A percentile compares a stretch with the other conserved stretches of the same genome.
phyloP scores from a whole-genome alignment of 2,329 filamentous ascomycete genomes.

The Monascus ruber region DNA sequence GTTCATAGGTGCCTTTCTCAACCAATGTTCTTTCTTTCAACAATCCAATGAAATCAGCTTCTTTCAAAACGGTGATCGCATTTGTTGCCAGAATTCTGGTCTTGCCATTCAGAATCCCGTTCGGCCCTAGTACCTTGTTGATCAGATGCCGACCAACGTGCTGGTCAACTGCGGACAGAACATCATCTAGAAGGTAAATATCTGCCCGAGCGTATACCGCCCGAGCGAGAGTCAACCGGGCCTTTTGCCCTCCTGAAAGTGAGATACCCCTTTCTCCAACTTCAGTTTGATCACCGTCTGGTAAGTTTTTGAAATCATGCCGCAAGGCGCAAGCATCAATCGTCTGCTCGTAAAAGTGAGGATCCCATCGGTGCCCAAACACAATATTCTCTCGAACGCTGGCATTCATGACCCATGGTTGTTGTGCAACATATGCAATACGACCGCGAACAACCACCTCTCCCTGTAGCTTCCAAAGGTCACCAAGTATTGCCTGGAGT shows the following conservation, averaged over 20 bases:
- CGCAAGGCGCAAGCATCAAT: conserved; percentile 80
- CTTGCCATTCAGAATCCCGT: conserved; percentile 71
- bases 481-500: conserved; percentile 75
- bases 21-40: conserved; percentile 71
- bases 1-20: conserved; percentile 81
- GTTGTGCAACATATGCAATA: conserved; percentile 84
- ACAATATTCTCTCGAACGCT: conserved; percentile 95
- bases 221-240: conserved; percentile 78
- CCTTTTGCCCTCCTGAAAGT: conserved; percentile 90
- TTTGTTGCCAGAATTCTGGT: conserved; percentile 92
- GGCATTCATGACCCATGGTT: conserved; percentile 95
- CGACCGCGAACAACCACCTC: conserved; percentile 71
- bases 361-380: conserved; percentile 89
- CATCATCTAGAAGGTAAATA: conserved; percentile 87
- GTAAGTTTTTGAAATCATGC: conserved; percentile 84
- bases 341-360: conserved; percentile 86
- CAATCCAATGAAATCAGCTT: conserved; percentile 80
- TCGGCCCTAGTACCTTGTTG: conserved; percentile 78
- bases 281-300: conserved; percentile 91
- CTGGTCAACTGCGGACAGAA: conserved; percentile 93
- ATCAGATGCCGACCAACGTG: conserved; percentile 94
- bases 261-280: conserved; percentile 96
- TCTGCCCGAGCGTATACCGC: conserved; percentile 97
- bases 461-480: conserved; percentile 81
- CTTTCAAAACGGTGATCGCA: conserved; percentile 77